A percentile compares a stretch with the other conserved stretches of the same genome.
Conservation (phyloP, 495 filamentous ascomycete species). For the Penicillium herquei region DNA sequence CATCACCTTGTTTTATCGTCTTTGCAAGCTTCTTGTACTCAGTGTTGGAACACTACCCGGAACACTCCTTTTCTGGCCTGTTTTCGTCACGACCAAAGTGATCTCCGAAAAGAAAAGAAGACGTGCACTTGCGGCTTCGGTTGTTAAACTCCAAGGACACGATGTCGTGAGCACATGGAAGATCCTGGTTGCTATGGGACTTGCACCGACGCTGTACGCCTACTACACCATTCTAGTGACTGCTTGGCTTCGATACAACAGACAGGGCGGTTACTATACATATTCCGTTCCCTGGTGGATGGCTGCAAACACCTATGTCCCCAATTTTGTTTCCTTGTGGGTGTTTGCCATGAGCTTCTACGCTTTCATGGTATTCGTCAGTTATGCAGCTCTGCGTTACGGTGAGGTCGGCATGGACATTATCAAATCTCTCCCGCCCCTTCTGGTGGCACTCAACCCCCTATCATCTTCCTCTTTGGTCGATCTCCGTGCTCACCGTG, state of each 20-base stretch:
- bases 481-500: slow-evolving; percentile 66
- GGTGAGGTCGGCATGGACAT: slow-evolving; percentile 96
- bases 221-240: slow-evolving; percentile 72
- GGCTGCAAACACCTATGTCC: slow-evolving; percentile 49
- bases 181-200: slow-evolving; percentile 83
- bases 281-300: slow-evolving; percentile 31
- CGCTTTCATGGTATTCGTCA: slow-evolving; percentile 76
- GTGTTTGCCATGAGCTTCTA: slow-evolving; percentile 62
- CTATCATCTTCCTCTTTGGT: slow-evolving; percentile 71
- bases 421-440: slow-evolving; percentile 79
- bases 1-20: slow-evolving; percentile 72
- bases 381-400: slow-evolving; percentile 84
- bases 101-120: slow-evolving; percentile 85
- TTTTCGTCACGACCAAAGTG: slow-evolving; percentile 86
- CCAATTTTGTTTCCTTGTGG: slow-evolving; percentile 70
- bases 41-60: slow-evolving; percentile 84
- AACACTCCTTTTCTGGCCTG: slow-evolving; percentile 79
- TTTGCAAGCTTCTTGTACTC: slow-evolving; percentile 70
- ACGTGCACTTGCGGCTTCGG: slow-evolving; percentile 83
- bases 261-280: slow-evolving; percentile 61
- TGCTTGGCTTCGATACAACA: slow-evolving; percentile 73
- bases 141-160: slow-evolving; percentile 86
- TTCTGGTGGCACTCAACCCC: slow-evolving; percentile 75
- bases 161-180: slow-evolving; percentile 99
- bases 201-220: slow-evolving; percentile 82